Base-by-base conservation (phyloP, 1,284 basidiomycete genomes). In the Meripilus lineatus region DNA sequence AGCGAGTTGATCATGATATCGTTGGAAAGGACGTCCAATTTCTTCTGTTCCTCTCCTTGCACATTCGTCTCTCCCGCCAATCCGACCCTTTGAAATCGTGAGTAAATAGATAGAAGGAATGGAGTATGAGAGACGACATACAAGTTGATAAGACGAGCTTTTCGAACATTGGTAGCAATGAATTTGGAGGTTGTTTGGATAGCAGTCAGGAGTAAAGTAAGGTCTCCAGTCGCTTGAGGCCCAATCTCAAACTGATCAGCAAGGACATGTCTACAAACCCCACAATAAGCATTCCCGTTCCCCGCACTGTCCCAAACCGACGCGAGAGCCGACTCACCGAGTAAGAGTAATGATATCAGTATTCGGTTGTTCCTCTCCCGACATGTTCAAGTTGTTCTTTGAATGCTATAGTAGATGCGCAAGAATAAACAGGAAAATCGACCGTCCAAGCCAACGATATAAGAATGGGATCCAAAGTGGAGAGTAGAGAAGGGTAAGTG, bases 21-120 rank as follows among this genome's bases (percentile, higher is more conserved):
- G 68, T 99, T 99, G 18, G 93, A 91, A 41, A 99, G 77, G 17
- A 98, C 88, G 63, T 98, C 95, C 46, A 99, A 78, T 72, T 99
- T 99, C 79, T 99, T 99, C 75, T 99, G 96, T 64, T 98, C 96
- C 66, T 99, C 96, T 39, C 96, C 96, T 67, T 96, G 93, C 11
- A 96, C 89, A 63, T 99, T 99, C 37, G 88, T 89, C 60, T 94
- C 91, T 17, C 96, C 96, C 10, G 96, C 96, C 17, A 94, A 77
- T 26, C 96, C 96, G 56, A 99, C 87, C 21, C 92, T 93, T 23
- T 40, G 38, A 32, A 20, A 21, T 38, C 22, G 18, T 23, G 6
- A 20, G 7, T 38, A 15, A 38, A 14, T 38, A 20, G 14, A 7
- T 17, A 8, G 34, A 36, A 18, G 24, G 26, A 10, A 32, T 32